These are phyloP conservation scores for Pulveroboletus sp. DNA, from an alignment of 768 basidiomycete genomes.

Conservation along the genomic window DNA sequence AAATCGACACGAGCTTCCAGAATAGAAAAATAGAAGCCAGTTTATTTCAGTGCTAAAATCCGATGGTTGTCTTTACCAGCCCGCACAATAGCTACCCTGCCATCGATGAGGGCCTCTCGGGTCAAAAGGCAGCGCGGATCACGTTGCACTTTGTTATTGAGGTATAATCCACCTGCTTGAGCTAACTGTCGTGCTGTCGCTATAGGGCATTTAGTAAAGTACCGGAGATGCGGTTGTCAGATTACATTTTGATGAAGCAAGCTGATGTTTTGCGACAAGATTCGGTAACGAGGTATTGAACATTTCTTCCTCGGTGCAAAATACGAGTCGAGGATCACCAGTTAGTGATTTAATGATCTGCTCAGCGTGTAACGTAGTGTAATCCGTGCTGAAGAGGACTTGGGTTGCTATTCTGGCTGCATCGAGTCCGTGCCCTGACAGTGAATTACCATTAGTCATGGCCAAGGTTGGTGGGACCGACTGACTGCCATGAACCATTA, in stretches of 20 bases:
- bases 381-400: constrained; percentile 40
- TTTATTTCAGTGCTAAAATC: constrained; percentile 42
- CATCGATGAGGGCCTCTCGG: constrained; percentile 51
- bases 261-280: constrained; percentile 53
- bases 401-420: constrained; percentile 42
- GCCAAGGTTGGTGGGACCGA: background rate
- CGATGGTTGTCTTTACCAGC: constrained; percentile 71
- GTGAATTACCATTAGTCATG: background rate
- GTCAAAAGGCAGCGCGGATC: constrained; percentile 43
- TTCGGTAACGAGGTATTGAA: constrained; percentile 51
- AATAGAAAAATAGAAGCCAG: background rate
- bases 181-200: constrained; percentile 64
- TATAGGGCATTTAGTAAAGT: constrained; percentile 26
- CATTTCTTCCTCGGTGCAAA: constrained; percentile 48
- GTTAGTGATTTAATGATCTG: constrained; percentile 58
- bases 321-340: constrained; percentile 61
- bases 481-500: constrained; percentile 56
- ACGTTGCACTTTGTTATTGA: constrained; percentile 60
- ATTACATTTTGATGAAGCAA: constrained; percentile 64
- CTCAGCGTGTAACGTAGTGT: constrained; percentile 43
- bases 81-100: constrained; percentile 57
- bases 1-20: no score
- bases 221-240: background rate
- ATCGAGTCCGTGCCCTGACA: constrained; percentile 35
- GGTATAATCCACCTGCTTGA: constrained; percentile 60